Evolutionary conservation across 257 asterid species (phyloP), one percentile per base, ranked within the genome.

Genomic region (Nicotiana knightiana): DNA sequence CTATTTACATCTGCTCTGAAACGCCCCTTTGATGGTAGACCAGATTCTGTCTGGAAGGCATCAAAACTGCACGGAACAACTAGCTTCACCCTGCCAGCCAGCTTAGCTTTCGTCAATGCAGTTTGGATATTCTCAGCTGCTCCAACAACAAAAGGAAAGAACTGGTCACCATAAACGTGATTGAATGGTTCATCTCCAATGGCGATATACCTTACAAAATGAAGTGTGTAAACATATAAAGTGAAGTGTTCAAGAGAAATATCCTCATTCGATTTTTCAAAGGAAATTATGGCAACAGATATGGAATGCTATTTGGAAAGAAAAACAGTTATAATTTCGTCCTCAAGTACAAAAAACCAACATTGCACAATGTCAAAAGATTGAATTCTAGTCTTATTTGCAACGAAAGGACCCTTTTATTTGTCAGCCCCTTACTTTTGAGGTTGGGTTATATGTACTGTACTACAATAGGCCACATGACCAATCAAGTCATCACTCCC

Each of bases 141-240:
- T 66, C 96, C 95, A 55, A 92, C 90, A 43, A 89, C 87, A 83
- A 90, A 92, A 21, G 97, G 97, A 77, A 90, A 62, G 89, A 95
- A 95, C 79, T 91, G 92, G 39, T 87, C 89, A 5, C 95, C 92
- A 48, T 92, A 91, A 66, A 84, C 89, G 82, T 85, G 90, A 85
- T 90, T 91, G 90, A 93, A 93, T 51, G 96, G 93, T 83, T 93
- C 97, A 37, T 93, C 96, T 66, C 97, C 98, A 26, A 92, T 91
- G 65, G 96, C 93, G 54, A 95, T 85, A 79, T 90, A 93, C 85
- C 98, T 95, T 65, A 30, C n/a, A 65, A 65, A 30, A 30, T 65
- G 35, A 16, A 26, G 67, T 62, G 71, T 5, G 70, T 26, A 13
- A 28, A 85, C 24, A 58, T 81, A 51, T 15, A 82, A 67, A 37